Base-by-base conservation (phyloP, 1,139 yeast species). In the Meyerozyma guilliermondii region DNA sequence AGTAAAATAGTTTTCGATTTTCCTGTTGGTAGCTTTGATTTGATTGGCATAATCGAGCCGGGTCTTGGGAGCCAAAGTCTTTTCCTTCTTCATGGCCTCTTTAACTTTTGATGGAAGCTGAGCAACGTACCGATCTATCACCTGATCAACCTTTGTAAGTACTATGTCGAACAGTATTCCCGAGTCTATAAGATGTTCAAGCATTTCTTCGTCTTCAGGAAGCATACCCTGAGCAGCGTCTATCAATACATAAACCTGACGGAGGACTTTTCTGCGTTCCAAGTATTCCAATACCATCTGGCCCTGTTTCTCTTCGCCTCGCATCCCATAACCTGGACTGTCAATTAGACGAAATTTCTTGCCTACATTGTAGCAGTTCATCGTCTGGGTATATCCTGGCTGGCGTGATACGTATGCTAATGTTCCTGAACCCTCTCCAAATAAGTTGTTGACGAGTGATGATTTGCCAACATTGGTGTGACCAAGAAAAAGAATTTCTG, bases 401-500 rank as follows among this genome's bases (percentile, higher is more conserved):
- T 70, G 67, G 42, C 65, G 71, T 4, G 84, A 81, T 3, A 78
- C 79, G 50, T 60, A 75, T 3, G 87, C 87, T 49, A 71, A 65
- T 10, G 11, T 22, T 10, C 38, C 38, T 1, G 33, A 39, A 13
- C 33, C 33, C 46, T 49, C 64, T 6, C 53, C 50, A 2, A 56
- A 49, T 55, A 82, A 50, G 14, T 75, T 76, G 52, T 87, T 85
- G 34, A 88, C 65, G 33, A 88, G 60, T 0, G 94, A 80, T 0
- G 95, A 86, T 56, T 88, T 88, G 0, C 97, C 97, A 1, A 81
- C 88, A 53, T 88, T 88, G 40, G 95, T 83, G 49, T 87, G 77
- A 0, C 96, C 96, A 41, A 88, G 55, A 35, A 88, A 70, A 7
- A 84, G 66, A 3, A 87, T 78, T 53, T 87, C 95, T 0, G 95